A percentile compares a stretch with the other conserved stretches of the same genome.
Evolutionary conservation across 2,329 filamentous ascomycete genomes (phyloP).

Genomic region (Canariomyces notabilis): DNA sequence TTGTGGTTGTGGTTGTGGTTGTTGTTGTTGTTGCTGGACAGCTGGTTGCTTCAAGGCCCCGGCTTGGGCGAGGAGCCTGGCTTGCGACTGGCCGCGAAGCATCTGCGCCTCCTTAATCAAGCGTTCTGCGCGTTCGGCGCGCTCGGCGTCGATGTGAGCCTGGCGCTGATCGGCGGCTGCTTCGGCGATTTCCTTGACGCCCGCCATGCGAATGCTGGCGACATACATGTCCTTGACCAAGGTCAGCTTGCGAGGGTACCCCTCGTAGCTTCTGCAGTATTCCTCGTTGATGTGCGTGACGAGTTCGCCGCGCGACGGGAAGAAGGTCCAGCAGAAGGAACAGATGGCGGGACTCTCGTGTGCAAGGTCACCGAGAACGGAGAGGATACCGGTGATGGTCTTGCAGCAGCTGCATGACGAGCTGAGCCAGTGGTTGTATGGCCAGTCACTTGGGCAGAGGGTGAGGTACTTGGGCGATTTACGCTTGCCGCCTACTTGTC

Average conservation of each 20-base stretch:
- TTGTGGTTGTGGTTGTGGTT: background rate
- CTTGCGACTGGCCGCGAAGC: too few species aligned
- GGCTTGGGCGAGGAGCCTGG: background rate
- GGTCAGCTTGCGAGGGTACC: slow-evolving; percentile 5
- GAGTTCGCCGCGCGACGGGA: slow-evolving; percentile 7
- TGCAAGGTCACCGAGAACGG: slow-evolving; percentile 5
- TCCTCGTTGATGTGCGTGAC: slow-evolving; percentile 7
- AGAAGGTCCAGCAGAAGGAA: slow-evolving; percentile 15
- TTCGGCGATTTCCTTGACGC: slow-evolving; percentile 2
- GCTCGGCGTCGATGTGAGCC: slow-evolving; percentile 9
- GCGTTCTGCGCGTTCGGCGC: slow-evolving; percentile 4
- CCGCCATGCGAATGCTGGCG: slow-evolving; percentile 3
- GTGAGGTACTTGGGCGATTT: slow-evolving; percentile 15
- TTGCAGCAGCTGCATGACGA: slow-evolving; percentile 10
- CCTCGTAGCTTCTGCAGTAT: slow-evolving; percentile 10
- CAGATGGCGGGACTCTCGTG: slow-evolving; percentile 17
- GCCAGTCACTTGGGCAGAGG: slow-evolving; percentile 18
- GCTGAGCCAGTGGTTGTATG: slow-evolving; percentile 4
- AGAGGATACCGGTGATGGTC: slow-evolving; percentile 2
- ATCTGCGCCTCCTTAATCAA: slow-evolving; percentile 1
- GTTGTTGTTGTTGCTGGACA: background rate
- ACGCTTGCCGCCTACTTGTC: slow-evolving; percentile 4
- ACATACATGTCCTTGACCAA: slow-evolving; percentile 10
- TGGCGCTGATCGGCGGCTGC: background rate
- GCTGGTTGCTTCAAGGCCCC: background rate